Percentiles rank a stretch among this genome's conserved stretches.
Evolutionary conservation across 2,329 filamentous ascomycete genomes (phyloP).

Genomic region (Fusarium sublunatum): DNA sequence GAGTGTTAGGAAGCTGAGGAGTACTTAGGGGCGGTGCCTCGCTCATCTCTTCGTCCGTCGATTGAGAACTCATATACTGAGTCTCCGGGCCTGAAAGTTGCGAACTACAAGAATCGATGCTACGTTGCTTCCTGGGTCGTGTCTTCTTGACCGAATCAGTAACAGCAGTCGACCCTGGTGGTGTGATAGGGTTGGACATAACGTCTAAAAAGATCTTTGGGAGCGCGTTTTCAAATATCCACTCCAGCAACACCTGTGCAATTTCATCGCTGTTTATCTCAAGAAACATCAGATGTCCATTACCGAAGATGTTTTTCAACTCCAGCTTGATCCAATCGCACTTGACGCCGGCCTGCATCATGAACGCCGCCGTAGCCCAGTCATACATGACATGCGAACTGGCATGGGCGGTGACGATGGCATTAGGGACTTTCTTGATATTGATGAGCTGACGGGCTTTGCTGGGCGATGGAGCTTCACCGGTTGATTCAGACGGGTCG

Average conservation of each 20-base stretch:
- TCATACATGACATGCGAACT: constrained; percentile 67
- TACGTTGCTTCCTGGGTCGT: not conserved
- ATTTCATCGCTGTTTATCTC: constrained; percentile 63
- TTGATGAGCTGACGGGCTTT: constrained; percentile 57
- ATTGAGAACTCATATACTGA: not conserved
- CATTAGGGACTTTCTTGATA: constrained; percentile 59
- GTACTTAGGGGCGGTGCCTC: not conserved
- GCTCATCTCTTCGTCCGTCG: not conserved
- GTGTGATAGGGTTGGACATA: not conserved
- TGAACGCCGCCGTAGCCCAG: constrained; percentile 63
- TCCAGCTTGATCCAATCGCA: constrained; percentile 59
- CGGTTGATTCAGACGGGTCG: not conserved
- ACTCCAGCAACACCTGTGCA: constrained; percentile 52
- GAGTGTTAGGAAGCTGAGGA: not conserved
- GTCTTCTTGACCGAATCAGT: not conserved
- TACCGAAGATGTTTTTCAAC: constrained; percentile 59
- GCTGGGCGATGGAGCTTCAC: not conserved
- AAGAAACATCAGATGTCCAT: constrained; percentile 66
- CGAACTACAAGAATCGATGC: not conserved
- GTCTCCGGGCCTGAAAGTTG: not conserved
- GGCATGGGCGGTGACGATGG: constrained; percentile 64
- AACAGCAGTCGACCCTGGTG: constrained; percentile 7
- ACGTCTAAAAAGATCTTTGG: not conserved
- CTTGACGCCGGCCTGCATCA: constrained; percentile 62
- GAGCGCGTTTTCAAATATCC: constrained; percentile 47